phyloP scores from a whole-genome alignment of 2,329 filamentous ascomycete genomes.

The Xylariaceae sp. region DNA sequence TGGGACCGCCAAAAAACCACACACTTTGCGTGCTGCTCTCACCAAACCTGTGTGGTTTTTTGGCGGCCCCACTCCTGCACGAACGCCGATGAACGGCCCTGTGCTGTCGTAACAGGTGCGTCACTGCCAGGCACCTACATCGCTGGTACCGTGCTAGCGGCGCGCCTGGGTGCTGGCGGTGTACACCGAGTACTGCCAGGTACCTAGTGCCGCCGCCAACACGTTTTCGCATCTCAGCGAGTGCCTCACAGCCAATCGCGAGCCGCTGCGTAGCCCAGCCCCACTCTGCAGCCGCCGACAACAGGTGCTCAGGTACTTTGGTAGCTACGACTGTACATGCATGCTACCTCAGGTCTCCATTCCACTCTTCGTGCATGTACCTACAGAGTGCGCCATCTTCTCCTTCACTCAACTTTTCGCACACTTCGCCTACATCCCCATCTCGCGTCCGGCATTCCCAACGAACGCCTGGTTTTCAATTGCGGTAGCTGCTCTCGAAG shows the following conservation, averaged over 20 bases:
- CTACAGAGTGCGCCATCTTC: conserved; percentile 17
- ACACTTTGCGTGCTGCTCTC: too few species aligned
- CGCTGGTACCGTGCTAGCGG: neutral
- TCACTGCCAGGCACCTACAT: neutral
- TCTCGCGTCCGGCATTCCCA: neutral
- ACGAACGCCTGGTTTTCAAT: conserved; percentile 4
- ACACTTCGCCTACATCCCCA: conserved; percentile 8
- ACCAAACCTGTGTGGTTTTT: too few species aligned
- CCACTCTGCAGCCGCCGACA: conserved; percentile 30
- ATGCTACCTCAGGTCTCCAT: neutral
- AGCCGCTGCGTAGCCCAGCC: conserved; percentile 31
- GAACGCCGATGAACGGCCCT: neutral
- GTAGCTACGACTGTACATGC: neutral
- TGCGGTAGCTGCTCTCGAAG: neutral
- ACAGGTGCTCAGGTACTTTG: conserved; percentile 14
- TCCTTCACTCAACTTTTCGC: conserved; percentile 19
- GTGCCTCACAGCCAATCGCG: conserved; percentile 28
- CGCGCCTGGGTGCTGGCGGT: neutral
- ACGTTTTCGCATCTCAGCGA: neutral
- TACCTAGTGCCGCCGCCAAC: conserved; percentile 3
- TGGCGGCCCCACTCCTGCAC: too few species aligned
- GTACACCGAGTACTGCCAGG: neutral
- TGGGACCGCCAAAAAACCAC: too few species aligned
- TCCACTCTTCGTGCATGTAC: conserved; percentile 15
- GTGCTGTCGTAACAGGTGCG: neutral